A percentile compares a stretch with the other conserved stretches of the same genome.
Evolutionary conservation across 176 grass and related monocot genomes (phyloP).

Genomic region (Calamus simplicifolius): DNA sequence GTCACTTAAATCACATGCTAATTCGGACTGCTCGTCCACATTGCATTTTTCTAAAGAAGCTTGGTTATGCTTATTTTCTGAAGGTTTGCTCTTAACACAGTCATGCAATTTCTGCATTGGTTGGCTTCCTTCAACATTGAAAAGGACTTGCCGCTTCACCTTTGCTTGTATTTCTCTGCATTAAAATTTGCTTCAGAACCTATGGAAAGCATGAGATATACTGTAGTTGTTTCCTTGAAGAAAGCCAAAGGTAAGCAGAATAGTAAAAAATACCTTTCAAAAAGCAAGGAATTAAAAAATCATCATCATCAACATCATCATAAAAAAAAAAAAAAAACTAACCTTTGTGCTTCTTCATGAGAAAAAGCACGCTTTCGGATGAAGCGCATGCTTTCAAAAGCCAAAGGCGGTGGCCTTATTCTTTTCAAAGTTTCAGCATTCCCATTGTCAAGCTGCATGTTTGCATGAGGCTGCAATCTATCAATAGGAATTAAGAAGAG

Average conservation of each 20-base stretch:
- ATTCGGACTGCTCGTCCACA: conserved; percentile 15
- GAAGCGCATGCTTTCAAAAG: conserved; percentile 22
- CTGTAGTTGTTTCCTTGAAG: neutral
- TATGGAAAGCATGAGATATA: neutral
- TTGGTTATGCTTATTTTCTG: conserved; percentile 38
- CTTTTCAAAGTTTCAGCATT: conserved; percentile 48
- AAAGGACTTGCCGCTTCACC: conserved; percentile 73
- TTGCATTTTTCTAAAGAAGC: conserved; percentile 17
- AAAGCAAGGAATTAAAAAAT: conserved; percentile 20
- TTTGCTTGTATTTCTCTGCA: conserved; percentile 80
- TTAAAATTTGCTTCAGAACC: neutral
- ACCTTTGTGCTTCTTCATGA: conserved; percentile 40
- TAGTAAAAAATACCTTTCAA: conserved; percentile 32
- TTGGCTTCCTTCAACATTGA: conserved; percentile 63
- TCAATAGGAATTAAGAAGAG: conserved; percentile 10
- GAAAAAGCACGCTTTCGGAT: conserved; percentile 30
- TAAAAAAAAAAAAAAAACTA: conserved; percentile 20
- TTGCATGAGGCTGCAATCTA: conserved; percentile 38
- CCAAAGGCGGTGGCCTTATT: conserved; percentile 41
- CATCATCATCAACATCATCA: neutral
- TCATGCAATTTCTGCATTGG: conserved; percentile 45
- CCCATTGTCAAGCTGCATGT: conserved; percentile 30
- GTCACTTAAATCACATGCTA: neutral
- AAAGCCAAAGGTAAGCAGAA: neutral
- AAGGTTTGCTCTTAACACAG: conserved; percentile 24